Conservation (phyloP, 176 grass and related monocot genomes). For the Poa pratensis region DNA sequence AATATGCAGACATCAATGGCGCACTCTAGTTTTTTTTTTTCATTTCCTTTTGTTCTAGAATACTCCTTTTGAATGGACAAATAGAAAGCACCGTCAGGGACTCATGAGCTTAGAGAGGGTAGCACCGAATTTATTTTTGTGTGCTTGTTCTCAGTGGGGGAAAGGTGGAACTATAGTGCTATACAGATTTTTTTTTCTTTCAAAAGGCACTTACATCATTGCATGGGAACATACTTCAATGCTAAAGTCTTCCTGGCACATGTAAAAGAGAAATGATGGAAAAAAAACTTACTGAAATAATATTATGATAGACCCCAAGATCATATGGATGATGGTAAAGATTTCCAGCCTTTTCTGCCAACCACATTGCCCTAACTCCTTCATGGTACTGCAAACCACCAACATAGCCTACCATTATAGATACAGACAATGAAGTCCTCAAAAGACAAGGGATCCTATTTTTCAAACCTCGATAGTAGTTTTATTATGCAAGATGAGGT, state of each 20-base stretch:
- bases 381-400: constrained; percentile 79
- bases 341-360: constrained; percentile 87
- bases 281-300: constrained; percentile 67
- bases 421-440: neutral
- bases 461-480: constrained; percentile 91
- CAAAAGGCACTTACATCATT: neutral
- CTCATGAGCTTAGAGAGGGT: neutral
- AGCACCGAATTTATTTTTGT: constrained; percentile 18
- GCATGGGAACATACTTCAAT: neutral
- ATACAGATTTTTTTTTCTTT: neutral
- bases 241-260: neutral
- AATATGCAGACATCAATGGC: constrained; percentile 17
- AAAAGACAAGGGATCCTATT: constrained; percentile 32
- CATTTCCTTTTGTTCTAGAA: neutral
- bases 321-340: constrained; percentile 92
- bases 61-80: constrained; percentile 17
- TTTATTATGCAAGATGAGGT: constrained; percentile 98
- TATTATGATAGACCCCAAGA: constrained; percentile 84
- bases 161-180: neutral
- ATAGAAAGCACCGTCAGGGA: neutral
- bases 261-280: constrained; percentile 18
- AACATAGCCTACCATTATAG: constrained; percentile 31
- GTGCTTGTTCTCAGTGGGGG: neutral
- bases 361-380: constrained; percentile 92
- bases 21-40: neutral